These are phyloP conservation scores for Suillus subalutaceus DNA, from an alignment of 768 basidiomycete genomes.

Conservation along the genomic window DNA sequence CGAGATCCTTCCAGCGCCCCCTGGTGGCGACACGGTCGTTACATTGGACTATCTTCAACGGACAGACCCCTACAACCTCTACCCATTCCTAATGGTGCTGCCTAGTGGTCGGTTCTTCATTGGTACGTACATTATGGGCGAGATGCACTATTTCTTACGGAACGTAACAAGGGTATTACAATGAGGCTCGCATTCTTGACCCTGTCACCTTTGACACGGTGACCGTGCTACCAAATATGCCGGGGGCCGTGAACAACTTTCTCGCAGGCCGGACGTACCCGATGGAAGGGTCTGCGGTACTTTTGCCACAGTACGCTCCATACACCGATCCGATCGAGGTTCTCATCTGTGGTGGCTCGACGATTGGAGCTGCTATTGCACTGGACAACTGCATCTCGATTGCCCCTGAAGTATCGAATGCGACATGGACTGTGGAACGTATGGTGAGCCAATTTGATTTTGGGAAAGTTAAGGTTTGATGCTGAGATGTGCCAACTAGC, in stretches of 20 bases:
- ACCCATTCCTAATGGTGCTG: constrained; percentile 75
- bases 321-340: constrained; percentile 74
- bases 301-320: constrained; percentile 71
- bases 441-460: constrained; percentile 55
- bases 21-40: constrained; percentile 61
- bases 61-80: constrained; percentile 81
- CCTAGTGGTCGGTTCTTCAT: constrained; percentile 73
- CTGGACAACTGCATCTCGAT: constrained; percentile 76
- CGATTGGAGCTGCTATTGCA: constrained; percentile 48
- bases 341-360: constrained; percentile 78
- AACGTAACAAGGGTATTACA: constrained; percentile 64
- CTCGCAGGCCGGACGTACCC: constrained; percentile 80
- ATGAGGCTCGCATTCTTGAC: constrained; percentile 78
- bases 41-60: constrained; percentile 67
- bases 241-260: constrained; percentile 73
- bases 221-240: constrained; percentile 66
- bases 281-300: constrained; percentile 68
- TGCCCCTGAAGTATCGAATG: constrained; percentile 60
- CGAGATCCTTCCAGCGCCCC: constrained; percentile 70
- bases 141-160: neutral
- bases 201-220: constrained; percentile 66
- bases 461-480: neutral
- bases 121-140: constrained; percentile 39
- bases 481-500: constrained; percentile 38
- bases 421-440: constrained; percentile 74